Evolutionary conservation across 2,329 filamentous ascomycete genomes (phyloP), one percentile per base, ranked within the genome.

Genomic region (Talaromyces sp.): DNA sequence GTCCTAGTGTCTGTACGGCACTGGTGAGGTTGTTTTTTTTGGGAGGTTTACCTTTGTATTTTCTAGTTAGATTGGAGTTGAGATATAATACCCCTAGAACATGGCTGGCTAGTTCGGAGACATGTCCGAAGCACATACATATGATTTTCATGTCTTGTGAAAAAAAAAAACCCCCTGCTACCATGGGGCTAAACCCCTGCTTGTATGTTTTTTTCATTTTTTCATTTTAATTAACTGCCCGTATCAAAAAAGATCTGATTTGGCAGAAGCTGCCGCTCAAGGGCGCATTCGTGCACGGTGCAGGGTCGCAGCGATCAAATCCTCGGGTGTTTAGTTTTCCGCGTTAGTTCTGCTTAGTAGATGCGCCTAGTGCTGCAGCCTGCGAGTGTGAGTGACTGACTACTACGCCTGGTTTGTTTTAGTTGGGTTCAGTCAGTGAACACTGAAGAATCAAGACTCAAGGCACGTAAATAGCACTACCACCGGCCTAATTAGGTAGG

Each of bases 1-100:
- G 74, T 78, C 6, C 65, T 92, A 21, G 71, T 91, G 3, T 84
- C 84, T 65, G 84, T 86, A 55, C 80, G 87, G 57, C 89, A 91
- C 73, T 91, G 89, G 88, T 92, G 68, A 58, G n/a, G 21, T 52
- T 8, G 14, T 1, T 9, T 27, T 29, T 17, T 52, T 19, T 26
- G 21, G 9, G 41, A 46, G 11, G 11, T 35, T 35, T 46, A 21
- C 13, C 13, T 24, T 35, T 35, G 32, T 46, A 24, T 46, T 19
- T 46, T 24, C 8, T 10, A 24, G 4, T 46, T 10, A 9, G 6
- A 19, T 46, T 46, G 17, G 41, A 24, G 43, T 24, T 46, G 19
- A 24, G n/a, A 46, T 46, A 24, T 38, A 38, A 27, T 27, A 27
- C 26, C 35, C 32, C 35, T 38, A 38, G 26, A 27, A 27, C 26